These are phyloP conservation scores for Loxodes magnus DNA, from an alignment of 73 alveolate species.

Conservation along the genomic window DNA sequence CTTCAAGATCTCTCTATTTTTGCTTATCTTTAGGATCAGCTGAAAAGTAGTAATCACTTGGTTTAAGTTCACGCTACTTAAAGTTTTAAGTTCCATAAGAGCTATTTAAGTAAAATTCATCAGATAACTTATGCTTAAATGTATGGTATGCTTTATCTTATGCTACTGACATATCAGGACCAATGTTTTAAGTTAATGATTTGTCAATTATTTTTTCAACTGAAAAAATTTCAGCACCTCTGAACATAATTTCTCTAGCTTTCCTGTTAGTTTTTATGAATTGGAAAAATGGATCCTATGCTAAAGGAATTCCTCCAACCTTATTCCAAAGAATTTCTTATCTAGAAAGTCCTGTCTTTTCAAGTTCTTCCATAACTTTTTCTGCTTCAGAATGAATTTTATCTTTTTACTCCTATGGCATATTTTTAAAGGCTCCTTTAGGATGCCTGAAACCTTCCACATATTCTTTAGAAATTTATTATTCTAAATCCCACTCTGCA, in stretches of 20 bases:
- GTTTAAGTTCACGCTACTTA: conserved; percentile 16
- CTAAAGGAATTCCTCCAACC: conserved; percentile 34
- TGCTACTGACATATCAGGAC: conserved; percentile 38
- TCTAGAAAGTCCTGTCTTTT: conserved; percentile 46
- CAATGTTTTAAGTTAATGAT: conserved; percentile 44
- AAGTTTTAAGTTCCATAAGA: not conserved
- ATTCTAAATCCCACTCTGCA: conserved; percentile 10
- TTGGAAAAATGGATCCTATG: conserved; percentile 54
- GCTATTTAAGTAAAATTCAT: not conserved
- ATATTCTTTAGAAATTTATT: conserved; percentile 19
- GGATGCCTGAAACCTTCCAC: conserved; percentile 29
- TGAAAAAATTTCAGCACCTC: conserved; percentile 36
- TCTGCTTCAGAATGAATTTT: conserved; percentile 30
- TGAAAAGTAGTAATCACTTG: conserved; percentile 18
- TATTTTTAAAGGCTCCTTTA: conserved; percentile 26
- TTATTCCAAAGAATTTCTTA: conserved; percentile 35
- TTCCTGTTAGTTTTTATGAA: conserved; percentile 22
- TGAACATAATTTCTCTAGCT: conserved; percentile 58
- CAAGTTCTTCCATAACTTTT: conserved; percentile 34
- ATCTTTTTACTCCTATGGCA: conserved; percentile 27
- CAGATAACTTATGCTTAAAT: conserved; percentile 3
- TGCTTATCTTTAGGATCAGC: conserved; percentile 5
- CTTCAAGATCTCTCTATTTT: conserved; percentile 14
- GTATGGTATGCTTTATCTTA: not conserved
- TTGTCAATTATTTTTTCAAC: conserved; percentile 46